phyloP scores from a whole-genome alignment of 73 alveolate genomes.

The Symbiodinium natans region DNA sequence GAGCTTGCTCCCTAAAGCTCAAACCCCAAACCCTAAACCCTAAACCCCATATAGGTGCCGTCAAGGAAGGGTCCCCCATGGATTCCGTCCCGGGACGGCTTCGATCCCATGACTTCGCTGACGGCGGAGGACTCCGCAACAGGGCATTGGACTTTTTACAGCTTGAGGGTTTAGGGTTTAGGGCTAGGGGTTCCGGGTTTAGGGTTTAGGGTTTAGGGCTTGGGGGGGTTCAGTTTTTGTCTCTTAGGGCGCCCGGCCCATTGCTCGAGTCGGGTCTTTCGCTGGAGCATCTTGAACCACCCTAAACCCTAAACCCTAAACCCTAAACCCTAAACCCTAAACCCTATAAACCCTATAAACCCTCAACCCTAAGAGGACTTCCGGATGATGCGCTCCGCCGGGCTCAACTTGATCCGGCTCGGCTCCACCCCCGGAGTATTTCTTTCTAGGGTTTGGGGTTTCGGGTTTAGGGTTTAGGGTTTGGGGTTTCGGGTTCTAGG shows the following conservation, averaged over 20 bases:
- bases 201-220: background rate
- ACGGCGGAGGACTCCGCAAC: conserved; percentile 51
- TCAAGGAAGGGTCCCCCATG: conserved; percentile 75
- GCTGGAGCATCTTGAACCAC: too few species aligned
- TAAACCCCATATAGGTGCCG: too few species aligned
- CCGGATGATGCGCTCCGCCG: conserved; percentile 52
- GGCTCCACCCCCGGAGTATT: background rate
- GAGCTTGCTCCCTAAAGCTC: too few species aligned
- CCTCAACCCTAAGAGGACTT: conserved; percentile 8
- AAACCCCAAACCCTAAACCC: too few species aligned
- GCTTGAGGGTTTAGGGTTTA: background rate
- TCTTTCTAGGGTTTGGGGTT: background rate
- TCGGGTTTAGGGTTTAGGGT: too few species aligned
- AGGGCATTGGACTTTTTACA: too few species aligned
- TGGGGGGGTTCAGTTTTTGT: too few species aligned
- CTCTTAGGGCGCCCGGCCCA: too few species aligned
- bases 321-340: background rate
- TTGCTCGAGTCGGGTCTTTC: too few species aligned
- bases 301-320: background rate
- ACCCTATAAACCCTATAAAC: background rate
- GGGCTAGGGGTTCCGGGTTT: background rate
- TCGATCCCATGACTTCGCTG: conserved; percentile 69
- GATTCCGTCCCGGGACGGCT: conserved; percentile 68
- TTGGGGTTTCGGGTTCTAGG: too few species aligned
- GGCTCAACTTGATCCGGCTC: conserved; percentile 39